Evolutionary conservation across 345 rosid species (phyloP), one percentile per base, ranked within the genome.

Genomic region (Gossypium rotundifolium): DNA sequence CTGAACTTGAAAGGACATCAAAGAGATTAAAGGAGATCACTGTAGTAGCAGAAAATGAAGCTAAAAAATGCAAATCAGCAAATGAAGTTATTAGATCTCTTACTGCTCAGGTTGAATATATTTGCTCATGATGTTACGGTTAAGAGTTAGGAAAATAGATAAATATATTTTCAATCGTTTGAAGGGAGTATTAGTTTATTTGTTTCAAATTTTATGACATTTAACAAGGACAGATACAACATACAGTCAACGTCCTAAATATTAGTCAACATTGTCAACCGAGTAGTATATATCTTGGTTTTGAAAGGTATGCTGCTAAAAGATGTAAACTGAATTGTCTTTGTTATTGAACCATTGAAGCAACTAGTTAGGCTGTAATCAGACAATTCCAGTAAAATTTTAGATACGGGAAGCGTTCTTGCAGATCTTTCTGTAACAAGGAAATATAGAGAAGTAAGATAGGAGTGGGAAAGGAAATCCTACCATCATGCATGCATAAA

Each of bases 21-120:
- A 88, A 73, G 59, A 88, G 87, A 72, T 79, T 94, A 77, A 89
- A 84, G 83, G 85, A 88, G 54, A 93, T 89, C 49, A 84, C 93
- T 72, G 89, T 85, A 74, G 83, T 87, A 74, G 96, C 94, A 65
- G 83, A 87, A 76, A 90, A 88, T 80, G 98, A 94, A 87, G 98
- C 91, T 80, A 91, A 85, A 74, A 93, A 88, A 77, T 87, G 91
- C 86, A 89, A 79, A 82, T 84, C 96, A 18, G 97, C 97, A 7
- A 92, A 88, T 71, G 98, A 89, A 65, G 92, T 90, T 75, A 90
- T 92, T 25, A 87, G 81, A 83, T 85, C 93, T 27, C 84, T 94
- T 40, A 88, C 92, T 68, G 76, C 85, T 86, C 96, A 94, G 97
- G 98, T 90, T 78, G 63, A 77, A 62, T 23, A 55, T 72, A 27